A percentile compares a stretch with the other conserved stretches of the same genome.
These are phyloP conservation scores for Fusarium sarcochroum DNA, from an alignment of 2,329 filamentous ascomycete genomes.

Conservation along the genomic window DNA sequence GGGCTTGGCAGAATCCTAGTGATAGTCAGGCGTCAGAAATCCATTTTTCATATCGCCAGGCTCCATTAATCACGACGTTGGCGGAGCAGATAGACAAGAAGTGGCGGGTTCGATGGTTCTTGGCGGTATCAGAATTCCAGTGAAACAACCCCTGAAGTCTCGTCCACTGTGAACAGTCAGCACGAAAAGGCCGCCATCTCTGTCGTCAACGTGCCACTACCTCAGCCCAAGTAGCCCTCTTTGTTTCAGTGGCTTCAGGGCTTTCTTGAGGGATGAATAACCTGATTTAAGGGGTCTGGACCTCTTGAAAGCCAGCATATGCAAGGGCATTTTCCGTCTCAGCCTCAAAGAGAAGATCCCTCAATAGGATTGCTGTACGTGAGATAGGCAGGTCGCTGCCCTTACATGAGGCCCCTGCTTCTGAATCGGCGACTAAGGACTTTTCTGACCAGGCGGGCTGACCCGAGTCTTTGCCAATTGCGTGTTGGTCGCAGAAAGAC, in stretches of 20 bases:
- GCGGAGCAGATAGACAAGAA: constrained; percentile 12
- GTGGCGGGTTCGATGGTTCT: constrained; percentile 12
- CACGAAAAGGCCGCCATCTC: neutral
- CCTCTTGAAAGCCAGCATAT: neutral
- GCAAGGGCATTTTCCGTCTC: constrained; percentile 8
- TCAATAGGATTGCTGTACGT: too few relatives aligned
- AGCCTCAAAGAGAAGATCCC: constrained; percentile 2
- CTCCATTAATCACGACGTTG: constrained; percentile 4
- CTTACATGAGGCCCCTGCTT: constrained; percentile 12
- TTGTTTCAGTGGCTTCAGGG: too few relatives aligned
- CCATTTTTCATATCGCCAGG: constrained; percentile 19
- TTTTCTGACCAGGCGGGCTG: neutral
- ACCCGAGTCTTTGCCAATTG: neutral
- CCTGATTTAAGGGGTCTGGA: too few relatives aligned
- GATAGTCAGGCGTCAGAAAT: constrained; percentile 4
- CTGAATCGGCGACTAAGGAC: neutral
- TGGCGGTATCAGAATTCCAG: constrained; percentile 25
- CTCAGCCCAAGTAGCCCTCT: too few relatives aligned
- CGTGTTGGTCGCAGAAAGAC: neutral
- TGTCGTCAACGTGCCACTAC: too few relatives aligned
- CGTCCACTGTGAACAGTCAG: neutral
- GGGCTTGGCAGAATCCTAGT: constrained; percentile 23
- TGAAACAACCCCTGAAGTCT: constrained; percentile 4
- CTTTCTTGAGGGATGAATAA: too few relatives aligned
- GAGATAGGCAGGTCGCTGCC: neutral